Evolutionary conservation across 1,139 yeast genomes (phyloP), one percentile per base, ranked within the genome.

Genomic region (Geotrichum aggregatum): DNA sequence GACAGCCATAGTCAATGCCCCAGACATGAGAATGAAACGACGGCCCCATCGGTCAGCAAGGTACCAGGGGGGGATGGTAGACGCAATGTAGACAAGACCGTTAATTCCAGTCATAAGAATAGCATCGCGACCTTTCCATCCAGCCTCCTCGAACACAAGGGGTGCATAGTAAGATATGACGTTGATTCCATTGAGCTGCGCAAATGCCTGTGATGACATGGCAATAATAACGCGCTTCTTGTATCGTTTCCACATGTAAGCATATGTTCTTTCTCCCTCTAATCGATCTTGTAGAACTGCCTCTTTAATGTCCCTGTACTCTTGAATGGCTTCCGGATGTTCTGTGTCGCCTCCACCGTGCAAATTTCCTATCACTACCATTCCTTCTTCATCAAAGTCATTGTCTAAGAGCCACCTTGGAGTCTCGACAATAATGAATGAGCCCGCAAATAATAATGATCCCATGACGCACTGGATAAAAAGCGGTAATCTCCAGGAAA

Each of bases 111-210:
- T 87, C 95, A 89, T 87, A 56, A 88, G 76, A 56, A 89, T 80
- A 1, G 97, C 96, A 61, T 81, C 79, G 58, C 95, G 75, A 21
- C 96, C 96, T 10, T 77, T 71, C 96, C 96, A 89, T 22, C 97
- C 97, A 2, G 96, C 96, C 63, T 87, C 86, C 67, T 88, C 96
- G 68, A 89, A 89, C 44, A 89, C 94, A 71, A 89, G 75, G 1
- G 97, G 96, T 1, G 96, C 96, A 70, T 89, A 89, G 71, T 89
- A 89, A 1, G 94, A 83, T 52, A 89, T 87, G 55, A 89, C 89
- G 64, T 89, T 89, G 67, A 89, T 91, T 61, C 97, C 97, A 64
- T 88, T 87, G 65, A 89, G 74, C 68, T 89, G 97, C 2, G 96
- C 96, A 75, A 89, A 87, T 72, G 88, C 81, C 64, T 85, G 94